Base-by-base conservation (phyloP, 345 rosid genomes). In the Eucalyptus caleyi region DNA sequence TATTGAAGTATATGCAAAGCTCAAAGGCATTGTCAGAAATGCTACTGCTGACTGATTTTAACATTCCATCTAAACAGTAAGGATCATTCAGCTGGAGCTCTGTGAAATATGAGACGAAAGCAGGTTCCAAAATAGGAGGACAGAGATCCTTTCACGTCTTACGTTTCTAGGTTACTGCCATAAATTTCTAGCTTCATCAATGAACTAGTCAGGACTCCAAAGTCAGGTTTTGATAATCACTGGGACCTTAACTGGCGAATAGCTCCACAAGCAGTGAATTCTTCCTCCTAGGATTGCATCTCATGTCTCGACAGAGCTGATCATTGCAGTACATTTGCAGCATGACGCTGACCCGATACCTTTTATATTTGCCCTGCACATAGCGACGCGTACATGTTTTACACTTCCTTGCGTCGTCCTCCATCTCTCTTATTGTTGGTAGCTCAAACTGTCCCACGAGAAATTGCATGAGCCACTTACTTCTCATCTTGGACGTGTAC, bases 291-390 rank as follows among this genome's bases (percentile, higher is more conserved):
- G 93, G 92, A 86, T 86, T 91, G 34, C 37, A 87, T 26, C 89
- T 89, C 93, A 91, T 93, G 91, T 93, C 93, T 65, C 50, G 88
- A 86, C 92, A 88, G 26, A 92, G 50, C 65, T 86, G 93, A 86
- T 92, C 93, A 47, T 92, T 89, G 92, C 88, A 81, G 56, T 86
- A 87, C 34, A 91, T 93, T 82, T 91, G 93, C 87, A 89, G 93
- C 91, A 77, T 10, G 1, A 42, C 88, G 5, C 91, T 86, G 24
- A 90, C 59, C 44, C 92, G 60, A 4, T 89, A 72, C 54, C 92
- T 89, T 44, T 72, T 89, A 90, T 86, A 91, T n/a, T 87, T 37
- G 56, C 88, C 91, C 37, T 80, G 80, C 4, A 86, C 65, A 37
- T 90, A 88, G 16, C 26, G 23, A 65, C 87, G 89, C 60, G 18